These are phyloP conservation scores for Kwoniella shivajii DNA, from an alignment of 1,284 basidiomycete genomes.

Conservation along the genomic window DNA sequence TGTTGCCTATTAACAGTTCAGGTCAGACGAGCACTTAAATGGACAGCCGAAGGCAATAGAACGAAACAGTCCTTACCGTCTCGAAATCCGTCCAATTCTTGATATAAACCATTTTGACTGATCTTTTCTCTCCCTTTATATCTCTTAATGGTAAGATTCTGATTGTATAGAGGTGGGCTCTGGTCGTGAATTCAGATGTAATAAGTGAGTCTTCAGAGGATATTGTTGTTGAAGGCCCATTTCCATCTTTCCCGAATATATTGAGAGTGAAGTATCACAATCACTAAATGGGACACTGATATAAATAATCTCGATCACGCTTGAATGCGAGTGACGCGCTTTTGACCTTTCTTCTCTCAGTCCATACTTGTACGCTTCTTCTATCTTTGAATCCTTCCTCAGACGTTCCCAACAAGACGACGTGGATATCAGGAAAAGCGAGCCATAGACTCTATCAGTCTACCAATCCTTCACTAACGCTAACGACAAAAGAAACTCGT, in stretches of 20 bases:
- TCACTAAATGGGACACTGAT: neutral
- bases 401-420: too few species aligned
- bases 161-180: too few species aligned
- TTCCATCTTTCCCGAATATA: too few species aligned
- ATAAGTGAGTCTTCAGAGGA: too few species aligned
- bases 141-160: too few species aligned
- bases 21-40: conserved; percentile 5
- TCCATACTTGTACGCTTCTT: too few species aligned
- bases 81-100: conserved; percentile 55
- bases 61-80: conserved; percentile 33
- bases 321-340: conserved; percentile 1
- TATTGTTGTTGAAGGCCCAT: too few species aligned
- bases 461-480: neutral
- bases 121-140: neutral
- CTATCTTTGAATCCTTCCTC: neutral
- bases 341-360: neutral
- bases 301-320: neutral
- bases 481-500: neutral
- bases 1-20: conserved; percentile 61
- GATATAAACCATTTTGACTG: conserved; percentile 51
- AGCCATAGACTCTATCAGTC: conserved; percentile 5
- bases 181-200: too few species aligned
- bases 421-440: too few species aligned
- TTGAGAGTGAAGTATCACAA: too few species aligned
- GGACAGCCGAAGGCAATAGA: neutral